Conservation (phyloP, 805 yeast genomes). For the Saccharomycopsis olivae region DNA sequence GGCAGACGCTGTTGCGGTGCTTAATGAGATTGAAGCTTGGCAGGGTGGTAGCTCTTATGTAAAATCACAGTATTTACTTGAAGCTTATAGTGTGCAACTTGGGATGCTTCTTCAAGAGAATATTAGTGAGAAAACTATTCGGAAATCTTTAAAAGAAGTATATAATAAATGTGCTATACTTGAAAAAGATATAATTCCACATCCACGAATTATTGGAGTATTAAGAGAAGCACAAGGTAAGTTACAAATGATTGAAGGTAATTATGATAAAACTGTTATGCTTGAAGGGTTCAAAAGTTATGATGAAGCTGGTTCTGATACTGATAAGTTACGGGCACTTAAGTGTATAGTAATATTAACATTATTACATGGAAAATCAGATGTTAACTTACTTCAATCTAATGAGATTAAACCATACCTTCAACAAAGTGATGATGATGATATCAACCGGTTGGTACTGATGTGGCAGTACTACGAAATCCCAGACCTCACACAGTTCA, state of each 20-base stretch:
- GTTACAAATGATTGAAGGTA: conserved; percentile 48
- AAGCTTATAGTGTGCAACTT: conserved; percentile 58
- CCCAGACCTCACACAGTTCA: no score
- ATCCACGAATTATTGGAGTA: conserved; percentile 66
- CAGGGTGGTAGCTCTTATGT: no score
- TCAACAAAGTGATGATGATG: conserved; percentile 11
- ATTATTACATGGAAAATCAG: conserved; percentile 44
- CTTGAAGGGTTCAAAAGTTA: conserved; percentile 48
- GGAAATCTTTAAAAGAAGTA: conserved; percentile 26
- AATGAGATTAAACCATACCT: conserved; percentile 54
- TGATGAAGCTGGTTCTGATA: conserved; percentile 57
- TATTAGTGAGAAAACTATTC: not conserved
- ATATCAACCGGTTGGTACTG: not conserved
- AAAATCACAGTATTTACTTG: conserved; percentile 47
- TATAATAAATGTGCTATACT: conserved; percentile 38
- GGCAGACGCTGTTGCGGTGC: no score
- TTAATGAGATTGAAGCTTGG: no score
- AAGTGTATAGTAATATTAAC: conserved; percentile 52
- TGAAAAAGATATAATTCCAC: conserved; percentile 52
- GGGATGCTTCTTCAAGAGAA: conserved; percentile 25
- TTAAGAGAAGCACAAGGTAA: conserved; percentile 69
- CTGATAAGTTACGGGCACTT: conserved; percentile 44
- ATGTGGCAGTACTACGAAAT: not conserved
- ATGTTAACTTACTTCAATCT: conserved; percentile 61
- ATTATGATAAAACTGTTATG: conserved; percentile 42